Evolutionary conservation across 2,329 filamentous ascomycete genomes (phyloP).

Genomic region (Amesomyces nigricolor): DNA sequence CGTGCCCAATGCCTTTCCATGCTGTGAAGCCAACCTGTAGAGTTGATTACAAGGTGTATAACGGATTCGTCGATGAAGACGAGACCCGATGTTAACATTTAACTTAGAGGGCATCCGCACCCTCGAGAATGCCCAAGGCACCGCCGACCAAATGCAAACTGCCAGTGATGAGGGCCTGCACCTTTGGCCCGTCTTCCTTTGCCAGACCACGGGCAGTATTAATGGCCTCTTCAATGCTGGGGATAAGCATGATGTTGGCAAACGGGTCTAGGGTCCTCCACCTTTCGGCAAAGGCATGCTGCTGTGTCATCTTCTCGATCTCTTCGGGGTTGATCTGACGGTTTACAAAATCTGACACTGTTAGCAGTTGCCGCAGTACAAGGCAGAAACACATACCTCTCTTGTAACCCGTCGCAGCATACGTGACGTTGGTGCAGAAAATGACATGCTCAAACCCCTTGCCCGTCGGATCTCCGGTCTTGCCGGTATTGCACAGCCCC

Average conservation of each 20-base stretch:
- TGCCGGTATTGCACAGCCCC: slow-evolving; percentile 31
- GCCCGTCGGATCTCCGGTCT: slow-evolving; percentile 35
- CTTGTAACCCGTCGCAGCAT: slow-evolving; percentile 47
- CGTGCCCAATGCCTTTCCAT: not conserved
- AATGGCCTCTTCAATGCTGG: slow-evolving; percentile 53
- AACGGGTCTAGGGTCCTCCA: slow-evolving; percentile 45
- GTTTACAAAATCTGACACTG: slow-evolving; percentile 49
- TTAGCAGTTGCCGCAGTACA: slow-evolving; percentile 1
- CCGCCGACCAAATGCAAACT: slow-evolving; percentile 45
- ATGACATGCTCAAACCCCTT: slow-evolving; percentile 37
- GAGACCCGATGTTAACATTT: not conserved
- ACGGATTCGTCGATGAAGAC: slow-evolving; percentile 15
- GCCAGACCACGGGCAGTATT: slow-evolving; percentile 39
- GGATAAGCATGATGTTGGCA: slow-evolving; percentile 42
- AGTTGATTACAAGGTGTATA: slow-evolving; percentile 16
- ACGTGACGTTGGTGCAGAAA: slow-evolving; percentile 74
- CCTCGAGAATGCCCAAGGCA: slow-evolving; percentile 31
- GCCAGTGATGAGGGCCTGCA: slow-evolving; percentile 45
- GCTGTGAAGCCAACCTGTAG: slow-evolving; percentile 14
- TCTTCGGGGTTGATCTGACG: slow-evolving; percentile 47
- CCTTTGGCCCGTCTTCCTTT: slow-evolving; percentile 27
- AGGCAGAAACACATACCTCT: slow-evolving; percentile 27
- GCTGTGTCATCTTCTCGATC: slow-evolving; percentile 46
- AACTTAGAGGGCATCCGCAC: slow-evolving; percentile 27
- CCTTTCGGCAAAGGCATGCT: slow-evolving; percentile 47